Evolutionary conservation across 192 early-diverging fungal genomes (phyloP), one percentile per base, ranked within the genome.

Genomic region (Linnemannia zychae): DNA sequence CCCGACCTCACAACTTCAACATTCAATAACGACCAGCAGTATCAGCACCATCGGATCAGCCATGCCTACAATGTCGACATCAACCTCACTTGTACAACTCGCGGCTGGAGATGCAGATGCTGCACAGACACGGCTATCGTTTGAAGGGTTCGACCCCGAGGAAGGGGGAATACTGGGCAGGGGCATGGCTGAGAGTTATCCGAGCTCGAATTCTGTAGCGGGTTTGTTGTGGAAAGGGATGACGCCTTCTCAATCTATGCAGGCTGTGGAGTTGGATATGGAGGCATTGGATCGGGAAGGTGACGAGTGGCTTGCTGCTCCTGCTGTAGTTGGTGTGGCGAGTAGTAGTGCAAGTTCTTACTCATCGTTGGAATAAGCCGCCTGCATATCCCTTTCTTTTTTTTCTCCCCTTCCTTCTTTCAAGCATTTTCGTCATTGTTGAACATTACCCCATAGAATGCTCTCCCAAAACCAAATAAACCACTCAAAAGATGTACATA

Each of bases 1-100:
- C 50, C 80, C 80, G 4, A 82, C 80, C 18, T 82, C 80, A 40
- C 69, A 70, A 33, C 53, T 82, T 6, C 80, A 75, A 28, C 80
- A 82, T 37, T 76, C 74, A 36, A 71, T 82, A 15, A 82, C 80
- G 6, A 82, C 74, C 17, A 82, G 80, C 40, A 82, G 80, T 67
- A 76, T 82, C 74, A 82, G 80, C 31, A 82, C 74, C 28, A 75
- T 76, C 31, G 80, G 74, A 37, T 76, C 74, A 6, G 37, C 9
- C 0, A 53, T 72, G 80, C 67, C 67, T 2, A 52, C 63, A 22
- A 49, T 80, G 37, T 74, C 78, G 9, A 77, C 75, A 4, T 78
- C 69, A 1, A 68, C 78, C 0, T 80, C 78, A 0, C 17, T 80
- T 13, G 78, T 34, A 22, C 72, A 80, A 28, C 20, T 74, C 7